Evolutionary conservation across 78 protist genomes (phyloP).

Genomic region (Bigelowiella natans): DNA sequence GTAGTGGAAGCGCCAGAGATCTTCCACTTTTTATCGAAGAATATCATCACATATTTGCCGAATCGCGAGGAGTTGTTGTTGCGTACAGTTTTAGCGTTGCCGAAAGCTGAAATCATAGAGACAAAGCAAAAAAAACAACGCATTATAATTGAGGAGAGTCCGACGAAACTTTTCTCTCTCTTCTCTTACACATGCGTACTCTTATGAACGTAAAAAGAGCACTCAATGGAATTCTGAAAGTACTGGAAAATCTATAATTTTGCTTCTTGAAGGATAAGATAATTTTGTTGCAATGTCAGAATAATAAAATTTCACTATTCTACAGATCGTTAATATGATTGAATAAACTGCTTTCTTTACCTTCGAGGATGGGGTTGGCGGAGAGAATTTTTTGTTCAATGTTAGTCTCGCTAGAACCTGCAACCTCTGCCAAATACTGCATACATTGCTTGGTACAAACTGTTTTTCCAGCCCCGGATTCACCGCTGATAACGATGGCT

Average conservation of each 20-base stretch:
- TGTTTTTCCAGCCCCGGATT: constrained; percentile 88
- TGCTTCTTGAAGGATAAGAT: no score
- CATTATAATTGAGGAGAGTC: no score
- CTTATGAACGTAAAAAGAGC: no score
- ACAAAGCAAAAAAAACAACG: no score
- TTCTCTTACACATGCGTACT: no score
- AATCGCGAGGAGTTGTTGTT: constrained; percentile 32
- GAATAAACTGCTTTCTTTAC: not conserved
- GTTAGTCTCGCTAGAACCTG: not conserved
- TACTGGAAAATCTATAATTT: no score
- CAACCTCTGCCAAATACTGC: constrained; percentile 4
- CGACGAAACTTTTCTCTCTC: no score
- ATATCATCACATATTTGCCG: not conserved
- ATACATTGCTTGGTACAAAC: constrained; percentile 48
- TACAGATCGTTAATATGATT: no score
- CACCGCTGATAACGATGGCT: constrained; percentile 72
- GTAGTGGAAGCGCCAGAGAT: constrained; percentile 17
- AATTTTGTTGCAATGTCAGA: no score
- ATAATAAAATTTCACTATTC: no score
- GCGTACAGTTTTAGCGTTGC: constrained; percentile 38
- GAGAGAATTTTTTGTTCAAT: not conserved
- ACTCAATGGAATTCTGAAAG: no score
- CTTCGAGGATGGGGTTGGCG: constrained; percentile 8
- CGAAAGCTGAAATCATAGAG: constrained; percentile 55
- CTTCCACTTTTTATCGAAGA: not conserved